phyloP scores from a whole-genome alignment of 1,284 basidiomycete species.

The Schizopora paradoxa region DNA sequence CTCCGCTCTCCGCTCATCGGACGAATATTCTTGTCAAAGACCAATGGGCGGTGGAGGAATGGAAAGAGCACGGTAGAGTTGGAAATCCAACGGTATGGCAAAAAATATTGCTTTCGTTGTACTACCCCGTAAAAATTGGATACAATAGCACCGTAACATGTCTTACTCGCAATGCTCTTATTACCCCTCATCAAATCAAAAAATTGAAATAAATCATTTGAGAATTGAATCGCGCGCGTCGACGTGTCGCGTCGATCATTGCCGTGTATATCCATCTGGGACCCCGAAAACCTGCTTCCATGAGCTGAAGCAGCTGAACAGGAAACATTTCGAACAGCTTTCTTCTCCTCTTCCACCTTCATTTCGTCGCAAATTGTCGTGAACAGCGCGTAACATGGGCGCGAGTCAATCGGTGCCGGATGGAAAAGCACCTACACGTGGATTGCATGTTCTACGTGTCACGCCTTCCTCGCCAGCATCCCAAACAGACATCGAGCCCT shows the following conservation, averaged over 20 bases:
- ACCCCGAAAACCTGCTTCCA: too few relatives aligned
- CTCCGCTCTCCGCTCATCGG: too few relatives aligned
- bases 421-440: conserved; percentile 52
- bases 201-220: conserved; percentile 5
- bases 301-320: not conserved
- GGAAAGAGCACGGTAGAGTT: too few relatives aligned
- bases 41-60: too few relatives aligned
- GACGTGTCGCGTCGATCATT: not conserved
- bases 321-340: not conserved
- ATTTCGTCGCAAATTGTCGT: not conserved
- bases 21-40: too few relatives aligned
- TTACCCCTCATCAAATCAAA: too few relatives aligned
- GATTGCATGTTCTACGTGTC: conserved; percentile 81
- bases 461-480: conserved; percentile 85
- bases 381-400: conserved; percentile 45
- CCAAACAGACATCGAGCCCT: conserved; percentile 84
- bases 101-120: too few relatives aligned
- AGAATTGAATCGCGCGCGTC: conserved; percentile 2
- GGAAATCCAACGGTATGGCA: too few relatives aligned
- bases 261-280: not conserved
- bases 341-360: not conserved
- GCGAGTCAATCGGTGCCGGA: conserved; percentile 64
- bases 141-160: too few relatives aligned
- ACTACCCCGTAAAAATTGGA: too few relatives aligned
- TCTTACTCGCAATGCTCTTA: too few relatives aligned